Evolutionary conservation across 2,329 filamentous ascomycete genomes (phyloP).

Genomic region (Teratosphaeria viscida): DNA sequence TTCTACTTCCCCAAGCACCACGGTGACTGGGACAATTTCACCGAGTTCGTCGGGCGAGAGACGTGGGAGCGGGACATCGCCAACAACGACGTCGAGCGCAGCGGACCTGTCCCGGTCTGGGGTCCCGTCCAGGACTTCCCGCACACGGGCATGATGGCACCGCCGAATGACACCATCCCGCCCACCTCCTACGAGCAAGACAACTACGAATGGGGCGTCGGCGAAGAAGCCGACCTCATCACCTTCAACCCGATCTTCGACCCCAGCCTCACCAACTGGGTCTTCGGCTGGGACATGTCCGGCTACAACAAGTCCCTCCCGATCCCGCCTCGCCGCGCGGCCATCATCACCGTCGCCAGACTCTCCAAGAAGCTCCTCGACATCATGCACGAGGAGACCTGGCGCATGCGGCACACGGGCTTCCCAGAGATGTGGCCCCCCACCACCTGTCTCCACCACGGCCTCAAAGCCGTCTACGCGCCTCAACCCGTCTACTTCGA

Average conservation of each 20-base stretch:
- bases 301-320: conserved; percentile 48
- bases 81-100: conserved; percentile 41
- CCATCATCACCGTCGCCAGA: conserved; percentile 68
- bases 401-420: conserved; percentile 59
- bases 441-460: conserved; percentile 63
- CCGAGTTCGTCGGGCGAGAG: conserved; percentile 51
- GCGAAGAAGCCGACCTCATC: conserved; percentile 64
- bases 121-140: conserved; percentile 41
- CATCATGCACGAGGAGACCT: conserved; percentile 68
- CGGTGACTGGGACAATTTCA: conserved; percentile 59
- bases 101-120: conserved; percentile 52
- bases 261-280: conserved; percentile 61
- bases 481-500: conserved; percentile 75
- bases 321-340: conserved; percentile 59
- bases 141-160: conserved; percentile 42
- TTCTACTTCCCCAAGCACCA: conserved; percentile 63
- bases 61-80: conserved; percentile 38
- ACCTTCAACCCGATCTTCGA: conserved; percentile 73
- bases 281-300: conserved; percentile 57
- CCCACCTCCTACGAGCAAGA: conserved; percentile 51
- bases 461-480: conserved; percentile 66
- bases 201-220: conserved; percentile 64
- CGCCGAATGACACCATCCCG: conserved; percentile 53
- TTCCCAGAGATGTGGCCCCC: conserved; percentile 73
- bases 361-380: conserved; percentile 61